Evolutionary conservation across 2,329 filamentous ascomycete genomes (phyloP), one percentile per base, ranked within the genome.

Genomic region (Emmonsiellopsis sp.): DNA sequence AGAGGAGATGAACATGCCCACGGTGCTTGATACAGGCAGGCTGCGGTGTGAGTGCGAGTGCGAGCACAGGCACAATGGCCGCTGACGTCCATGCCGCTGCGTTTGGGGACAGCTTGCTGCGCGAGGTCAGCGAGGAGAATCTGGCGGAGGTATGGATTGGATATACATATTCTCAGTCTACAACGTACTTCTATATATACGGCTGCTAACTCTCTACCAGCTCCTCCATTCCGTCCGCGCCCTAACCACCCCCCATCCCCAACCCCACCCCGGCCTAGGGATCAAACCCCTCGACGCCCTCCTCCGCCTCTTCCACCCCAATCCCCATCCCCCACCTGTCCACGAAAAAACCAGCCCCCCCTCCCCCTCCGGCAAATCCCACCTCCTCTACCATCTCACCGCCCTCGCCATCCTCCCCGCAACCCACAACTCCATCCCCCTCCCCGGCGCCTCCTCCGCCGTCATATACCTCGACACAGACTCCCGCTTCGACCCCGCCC

Each of bases 391-490:
- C 65, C 74, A 79, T 55, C 65, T 84, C 42, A 72, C 73, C 32
- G 73, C 76, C 2, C 61, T 73, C 8, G 73, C 77, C 36, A 68
- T 82, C 7, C 69, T 85, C 0, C 80, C 81, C 0, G 51, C 58
- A 9, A 55, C 59, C 5, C 57, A 63, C 51, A 57, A 65, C 1
- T 61, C 63, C 8, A 55, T 66, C 10, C 50, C 58, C 1, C 59
- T 78, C 1, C 63, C 66, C 31, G 79, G 81, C 14, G 73, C 73
- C 49, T 67, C 70, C 33, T 69, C 74, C 8, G 69, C 79, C 6
- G 73, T 81, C 9, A 68, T 83, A 6, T 72, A 82, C 58, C 65
- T 84, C 44, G 81, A 85, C 62, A 73, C 75, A 1, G 76, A 83
- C 54, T 69, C 70, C 55, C 73, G 74, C 31, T 82, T 85, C 64